Base-by-base conservation (phyloP, 2,329 filamentous ascomycete genomes). In the Xylariomycetidae sp. region DNA sequence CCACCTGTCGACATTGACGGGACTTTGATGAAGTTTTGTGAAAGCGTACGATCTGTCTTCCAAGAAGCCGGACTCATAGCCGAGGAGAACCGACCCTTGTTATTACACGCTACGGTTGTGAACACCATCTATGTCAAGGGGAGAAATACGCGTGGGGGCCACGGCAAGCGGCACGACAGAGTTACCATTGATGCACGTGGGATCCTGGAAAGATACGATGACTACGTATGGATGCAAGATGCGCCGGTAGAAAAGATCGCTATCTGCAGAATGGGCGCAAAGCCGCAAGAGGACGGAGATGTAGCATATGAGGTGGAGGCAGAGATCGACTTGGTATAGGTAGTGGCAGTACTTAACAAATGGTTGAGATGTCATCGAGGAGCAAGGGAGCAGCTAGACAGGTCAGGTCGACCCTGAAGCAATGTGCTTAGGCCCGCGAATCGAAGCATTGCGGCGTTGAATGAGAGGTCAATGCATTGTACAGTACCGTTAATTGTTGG, bases 261-360 rank as follows among this genome's bases (percentile, higher is more conserved):
- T 30, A 80, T 96, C 23, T 96, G 88, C 55, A 80, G 77, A 53
- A 95, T 96, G 89, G 88, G 89, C 0, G 88, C 88, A 8, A 84
- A 80, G 67, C 79, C 74, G 48, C 63, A 77, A 17, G 64, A 73
- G 6, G 62, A 71, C 3, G 73, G 70, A 8, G 71, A 74, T 34
- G 66, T 64, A 42, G 69, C 56, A 10, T 79, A 78, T 39, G 70
- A 73, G 42, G 69, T 73, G 7, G 74, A 64, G 44, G 70, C 64
- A 4, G 69, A 74, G 50, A 60, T 73, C 22, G 52, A 54, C 31
- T 13, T 56, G 13, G 23, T 20, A 22, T 47, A 22, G 23, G 12
- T 18, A 9, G 18, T 31, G 18, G 8, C 20, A 23, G n/a, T 23
- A 8, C 8, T 23, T 8, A 8, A 23, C n/a, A 23, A n/a, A n/a